Percentiles rank a stretch among this genome's conserved stretches.
These are phyloP conservation scores for Erysimum pusillum DNA, from an alignment of 441 rosid species.

Conservation along the genomic window DNA sequence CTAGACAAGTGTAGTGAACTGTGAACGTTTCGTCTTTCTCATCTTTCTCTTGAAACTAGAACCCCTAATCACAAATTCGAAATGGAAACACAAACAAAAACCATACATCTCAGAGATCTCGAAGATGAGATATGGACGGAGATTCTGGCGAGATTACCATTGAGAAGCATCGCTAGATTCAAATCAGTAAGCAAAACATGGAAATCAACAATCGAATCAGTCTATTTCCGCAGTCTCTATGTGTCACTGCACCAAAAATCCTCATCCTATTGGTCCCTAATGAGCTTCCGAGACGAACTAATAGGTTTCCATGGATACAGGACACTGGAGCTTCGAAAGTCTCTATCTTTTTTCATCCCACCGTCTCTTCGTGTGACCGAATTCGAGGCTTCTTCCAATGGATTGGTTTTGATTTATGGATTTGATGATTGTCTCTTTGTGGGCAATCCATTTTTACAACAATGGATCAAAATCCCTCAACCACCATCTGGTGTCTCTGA, in stretches of 20 bases:
- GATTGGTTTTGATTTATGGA: neutral
- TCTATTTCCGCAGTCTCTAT: neutral
- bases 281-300: accelerated
- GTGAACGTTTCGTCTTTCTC: neutral
- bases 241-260: neutral
- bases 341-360: neutral
- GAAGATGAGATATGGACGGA: too few relatives aligned
- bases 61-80: too few relatives aligned
- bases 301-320: neutral
- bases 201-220: too few relatives aligned
- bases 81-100: too few relatives aligned
- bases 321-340: neutral
- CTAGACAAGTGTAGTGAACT: too few relatives aligned
- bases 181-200: too few relatives aligned
- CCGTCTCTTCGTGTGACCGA: too few relatives aligned
- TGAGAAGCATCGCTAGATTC: too few relatives aligned
- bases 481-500: too few relatives aligned
- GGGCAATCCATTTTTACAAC: neutral
- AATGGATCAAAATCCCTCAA: conserved; percentile 6
- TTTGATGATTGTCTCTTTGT: neutral
- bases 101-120: too few relatives aligned
- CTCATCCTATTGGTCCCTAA: neutral
- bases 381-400: neutral
- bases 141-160: too few relatives aligned
- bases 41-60: too few relatives aligned